A percentile compares a stretch with the other conserved stretches of the same genome.
Evolutionary conservation across 2,329 filamentous ascomycete genomes (phyloP).

Genomic region (Xylariomycetidae sp.): DNA sequence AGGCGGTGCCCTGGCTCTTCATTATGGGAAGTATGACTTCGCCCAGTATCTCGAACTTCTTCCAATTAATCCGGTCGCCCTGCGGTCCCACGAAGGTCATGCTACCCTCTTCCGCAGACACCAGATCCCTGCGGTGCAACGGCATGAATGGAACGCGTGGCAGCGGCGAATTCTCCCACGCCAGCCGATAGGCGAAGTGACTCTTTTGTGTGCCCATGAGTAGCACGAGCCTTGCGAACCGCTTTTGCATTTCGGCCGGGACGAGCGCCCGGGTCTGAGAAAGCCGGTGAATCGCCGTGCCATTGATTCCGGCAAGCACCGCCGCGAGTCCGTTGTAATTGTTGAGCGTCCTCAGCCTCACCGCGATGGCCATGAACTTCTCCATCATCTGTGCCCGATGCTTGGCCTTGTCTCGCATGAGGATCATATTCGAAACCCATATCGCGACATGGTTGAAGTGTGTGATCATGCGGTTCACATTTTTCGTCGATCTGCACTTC

Average conservation of each 20-base stretch:
- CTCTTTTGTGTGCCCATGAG: conserved; percentile 92
- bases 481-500: conserved; percentile 70
- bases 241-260: conserved; percentile 66
- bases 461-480: conserved; percentile 90
- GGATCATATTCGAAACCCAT: conserved; percentile 77
- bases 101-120: conserved; percentile 89
- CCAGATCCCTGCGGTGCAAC: conserved; percentile 81
- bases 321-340: conserved; percentile 98
- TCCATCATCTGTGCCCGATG: conserved; percentile 87
- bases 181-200: conserved; percentile 91
- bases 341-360: conserved; percentile 83
- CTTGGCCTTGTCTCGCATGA: conserved; percentile 92
- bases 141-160: conserved; percentile 93
- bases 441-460: conserved; percentile 85
- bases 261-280: conserved; percentile 75
- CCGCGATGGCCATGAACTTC: conserved; percentile 89
- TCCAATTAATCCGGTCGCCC: conserved; percentile 85
- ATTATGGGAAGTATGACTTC: conserved; percentile 89
- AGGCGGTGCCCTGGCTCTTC: conserved; percentile 82
- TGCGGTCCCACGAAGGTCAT: conserved; percentile 76
- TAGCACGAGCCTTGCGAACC: conserved; percentile 82
- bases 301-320: conserved; percentile 87
- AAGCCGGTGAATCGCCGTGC: conserved; percentile 79
- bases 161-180: conserved; percentile 90
- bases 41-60: conserved; percentile 94